Evolutionary conservation across 768 basidiomycete species (phyloP).

Genomic region (Scleroderma citrinum): DNA sequence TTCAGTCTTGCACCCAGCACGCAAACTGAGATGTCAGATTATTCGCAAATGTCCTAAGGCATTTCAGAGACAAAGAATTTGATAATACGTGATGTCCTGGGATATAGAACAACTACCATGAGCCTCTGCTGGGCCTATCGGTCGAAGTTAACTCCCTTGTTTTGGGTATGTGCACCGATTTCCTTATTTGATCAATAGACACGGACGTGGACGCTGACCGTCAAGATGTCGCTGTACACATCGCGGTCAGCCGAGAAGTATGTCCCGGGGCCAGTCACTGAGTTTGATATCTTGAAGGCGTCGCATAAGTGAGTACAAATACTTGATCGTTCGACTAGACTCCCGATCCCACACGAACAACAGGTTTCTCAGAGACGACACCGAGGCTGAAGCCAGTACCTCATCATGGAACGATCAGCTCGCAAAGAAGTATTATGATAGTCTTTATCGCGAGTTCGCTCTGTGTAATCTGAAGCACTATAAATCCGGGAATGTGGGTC

Average conservation of each 20-base stretch:
- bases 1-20: no score
- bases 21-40: no score
- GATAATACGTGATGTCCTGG: no score
- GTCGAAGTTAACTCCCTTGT: no score
- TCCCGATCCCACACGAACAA: not conserved
- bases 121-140: no score
- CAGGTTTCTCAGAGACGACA: constrained; percentile 71
- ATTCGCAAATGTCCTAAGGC: no score
- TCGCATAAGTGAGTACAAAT: constrained; percentile 52
- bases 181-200: not conserved
- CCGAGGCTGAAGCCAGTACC: constrained; percentile 10
- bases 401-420: constrained; percentile 78
- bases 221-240: constrained; percentile 9
- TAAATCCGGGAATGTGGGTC: constrained; percentile 78
- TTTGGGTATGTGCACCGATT: not conserved
- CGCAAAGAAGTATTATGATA: constrained; percentile 83
- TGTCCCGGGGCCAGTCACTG: constrained; percentile 27
- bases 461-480: constrained; percentile 94
- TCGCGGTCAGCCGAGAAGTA: constrained; percentile 1
- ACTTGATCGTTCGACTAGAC: not conserved
- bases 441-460: constrained; percentile 87
- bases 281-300: constrained; percentile 73
- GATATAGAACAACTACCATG: no score
- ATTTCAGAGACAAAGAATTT: no score
- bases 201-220: no score